Base-by-base conservation (phyloP, 225 moss, liverwort and hornwort genomes). In the Climacium dendroides region DNA sequence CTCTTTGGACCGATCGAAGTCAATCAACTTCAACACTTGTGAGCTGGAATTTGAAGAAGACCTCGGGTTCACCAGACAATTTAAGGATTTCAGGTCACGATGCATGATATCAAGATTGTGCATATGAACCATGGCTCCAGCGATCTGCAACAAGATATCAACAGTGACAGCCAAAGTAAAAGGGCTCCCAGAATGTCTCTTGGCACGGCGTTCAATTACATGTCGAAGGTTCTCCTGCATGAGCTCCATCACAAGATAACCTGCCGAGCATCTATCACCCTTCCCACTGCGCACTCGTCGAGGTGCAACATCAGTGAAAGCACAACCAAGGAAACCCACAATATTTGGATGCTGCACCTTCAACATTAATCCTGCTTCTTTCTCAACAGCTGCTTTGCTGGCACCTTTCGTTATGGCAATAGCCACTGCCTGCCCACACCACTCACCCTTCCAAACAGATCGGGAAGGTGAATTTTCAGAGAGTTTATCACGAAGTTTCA, bases 211-310 rank as follows among this genome's bases (percentile, higher is more conserved):
- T 13, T 39, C 29, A 50, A 80, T 58, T 8, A 30, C 29, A 58
- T 10, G 29, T 52, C 77, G 1, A 77, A 89, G 89, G 61, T 89
- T 82, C 41, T 41, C 86, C 19, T 65, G 47, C 85, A 89, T 82
- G 37, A 81, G 69, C 89, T 89, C 89, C 82, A 89, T 82, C 76
- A 85, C 89, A 43, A 86, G 75, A 76, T 69, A 89, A 13, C 86
- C 89, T 52, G 74, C 82, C 52, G 80, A 34, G 53, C 53, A 65
- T 5, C 9, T 41, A 0, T 53, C 37, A 10, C 47, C 43, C 7
- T 7, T 2, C 63, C 2, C 74, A 65, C 4, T 6, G 18, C n/a
- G 1, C n/a, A 62, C 55, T 35, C 0, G 2, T 30, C 7, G 32
- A 52, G 82, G 81, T 39, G 69, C 86, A 9, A 60, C 15, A 11